Evolutionary conservation across 345 rosid species (phyloP).

Genomic region (Rhodamnia rubescens): DNA sequence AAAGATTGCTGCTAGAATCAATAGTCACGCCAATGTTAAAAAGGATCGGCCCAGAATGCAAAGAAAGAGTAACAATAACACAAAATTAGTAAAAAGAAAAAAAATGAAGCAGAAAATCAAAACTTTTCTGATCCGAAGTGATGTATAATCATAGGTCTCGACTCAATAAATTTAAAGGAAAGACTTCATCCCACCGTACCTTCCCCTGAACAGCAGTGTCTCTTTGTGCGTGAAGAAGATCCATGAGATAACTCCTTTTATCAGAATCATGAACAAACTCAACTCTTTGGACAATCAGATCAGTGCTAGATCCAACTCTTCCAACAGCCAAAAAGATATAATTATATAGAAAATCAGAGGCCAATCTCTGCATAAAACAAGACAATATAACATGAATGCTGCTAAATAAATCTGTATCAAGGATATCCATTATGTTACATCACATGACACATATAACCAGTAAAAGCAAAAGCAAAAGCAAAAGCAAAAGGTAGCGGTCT

Average conservation of each 20-base stretch:
- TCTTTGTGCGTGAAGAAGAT: slow-evolving; percentile 95
- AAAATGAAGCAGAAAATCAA: background rate
- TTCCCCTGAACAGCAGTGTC: slow-evolving; percentile 62
- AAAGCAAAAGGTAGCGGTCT: background rate
- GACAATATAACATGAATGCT: background rate
- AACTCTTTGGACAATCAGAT: slow-evolving; percentile 92
- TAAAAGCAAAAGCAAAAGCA: background rate
- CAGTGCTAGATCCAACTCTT: slow-evolving; percentile 97
- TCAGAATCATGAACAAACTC: slow-evolving; percentile 89
- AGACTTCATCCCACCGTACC: slow-evolving; percentile 25
- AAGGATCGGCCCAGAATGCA: background rate
- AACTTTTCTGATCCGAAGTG: background rate
- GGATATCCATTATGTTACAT: background rate
- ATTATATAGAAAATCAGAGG: slow-evolving; percentile 73
- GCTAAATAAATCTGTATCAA: background rate
- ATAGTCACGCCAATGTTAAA: background rate
- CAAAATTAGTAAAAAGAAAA: background rate
- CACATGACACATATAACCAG: background rate
- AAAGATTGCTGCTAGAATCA: slow-evolving; percentile 71
- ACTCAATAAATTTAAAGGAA: background rate
- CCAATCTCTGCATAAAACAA: slow-evolving; percentile 69
- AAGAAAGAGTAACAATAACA: background rate
- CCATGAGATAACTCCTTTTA: slow-evolving; percentile 99
- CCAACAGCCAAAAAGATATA: slow-evolving; percentile 97
- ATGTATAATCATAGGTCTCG: background rate